Percentiles rank a stretch among this genome's conserved stretches.
Evolutionary conservation across 31 red algal genomes (phyloP).

Genomic region (Odonthalia washingtoniensis): DNA sequence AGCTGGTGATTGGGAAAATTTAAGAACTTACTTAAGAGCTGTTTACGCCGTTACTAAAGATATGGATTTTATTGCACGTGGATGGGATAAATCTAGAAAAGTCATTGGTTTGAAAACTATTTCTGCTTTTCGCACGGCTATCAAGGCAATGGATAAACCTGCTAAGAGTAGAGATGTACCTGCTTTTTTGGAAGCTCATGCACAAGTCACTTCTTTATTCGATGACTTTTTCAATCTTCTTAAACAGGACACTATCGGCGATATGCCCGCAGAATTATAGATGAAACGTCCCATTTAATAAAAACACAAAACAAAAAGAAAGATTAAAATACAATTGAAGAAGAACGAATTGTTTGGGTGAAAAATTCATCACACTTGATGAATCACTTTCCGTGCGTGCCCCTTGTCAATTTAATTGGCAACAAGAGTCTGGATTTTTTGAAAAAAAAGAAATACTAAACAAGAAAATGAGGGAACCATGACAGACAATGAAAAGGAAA

Average conservation of each 20-base stretch:
- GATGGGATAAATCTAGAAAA: constrained; percentile 23
- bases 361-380: no score
- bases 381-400: no score
- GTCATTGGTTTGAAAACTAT: constrained; percentile 22
- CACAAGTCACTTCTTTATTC: constrained; percentile 43
- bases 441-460: no score
- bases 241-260: constrained; percentile 40
- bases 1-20: constrained; percentile 53
- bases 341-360: no score
- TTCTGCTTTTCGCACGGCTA: constrained; percentile 30
- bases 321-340: no score
- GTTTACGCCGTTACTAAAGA: constrained; percentile 61
- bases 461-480: no score
- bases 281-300: background rate
- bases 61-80: constrained; percentile 60
- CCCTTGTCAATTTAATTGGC: no score
- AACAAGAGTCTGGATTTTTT: no score
- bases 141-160: constrained; percentile 72
- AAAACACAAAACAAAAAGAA: no score
- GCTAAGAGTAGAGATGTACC: constrained; percentile 38
- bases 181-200: constrained; percentile 42
- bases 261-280: constrained; percentile 62
- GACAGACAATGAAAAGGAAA: no score
- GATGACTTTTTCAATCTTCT: constrained; percentile 52
- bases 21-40: constrained; percentile 49